phyloP scores from a whole-genome alignment of 2,329 filamentous ascomycete species.

The Penicillium griseofulvum region DNA sequence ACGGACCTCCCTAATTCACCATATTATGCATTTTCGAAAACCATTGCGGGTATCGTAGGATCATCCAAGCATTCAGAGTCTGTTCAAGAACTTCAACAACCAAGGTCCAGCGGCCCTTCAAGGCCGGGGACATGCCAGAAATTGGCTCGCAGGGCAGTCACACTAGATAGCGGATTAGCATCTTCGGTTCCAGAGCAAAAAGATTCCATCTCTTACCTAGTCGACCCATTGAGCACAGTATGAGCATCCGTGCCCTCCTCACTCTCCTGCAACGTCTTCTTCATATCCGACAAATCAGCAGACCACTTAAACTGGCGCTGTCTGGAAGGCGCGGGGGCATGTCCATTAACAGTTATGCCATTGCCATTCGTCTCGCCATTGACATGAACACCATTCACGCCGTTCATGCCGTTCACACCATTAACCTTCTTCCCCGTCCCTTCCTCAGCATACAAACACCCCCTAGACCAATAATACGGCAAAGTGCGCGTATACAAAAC shows the following conservation, averaged over 20 bases:
- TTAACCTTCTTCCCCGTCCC: slow-evolving; percentile 50
- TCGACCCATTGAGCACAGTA: slow-evolving; percentile 78
- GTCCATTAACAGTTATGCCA: neutral
- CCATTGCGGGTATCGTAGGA: slow-evolving; percentile 27
- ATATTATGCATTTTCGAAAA: slow-evolving; percentile 13
- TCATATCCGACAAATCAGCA: slow-evolving; percentile 78
- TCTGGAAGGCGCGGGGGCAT: slow-evolving; percentile 46
- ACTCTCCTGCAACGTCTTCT: slow-evolving; percentile 72
- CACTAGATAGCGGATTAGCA: slow-evolving; percentile 50
- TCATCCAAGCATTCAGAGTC: slow-evolving; percentile 48
- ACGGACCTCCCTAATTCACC: neutral
- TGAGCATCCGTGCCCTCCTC: slow-evolving; percentile 83
- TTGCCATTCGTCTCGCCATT: slow-evolving; percentile 7
- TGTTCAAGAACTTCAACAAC: slow-evolving; percentile 38
- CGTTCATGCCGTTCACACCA: slow-evolving; percentile 24
- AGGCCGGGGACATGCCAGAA: slow-evolving; percentile 73
- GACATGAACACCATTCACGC: slow-evolving; percentile 10
- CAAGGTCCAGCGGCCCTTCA: slow-evolving; percentile 65
- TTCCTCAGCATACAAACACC: slow-evolving; percentile 76
- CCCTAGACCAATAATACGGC: slow-evolving; percentile 79
- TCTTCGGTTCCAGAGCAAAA: neutral
- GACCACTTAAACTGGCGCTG: slow-evolving; percentile 91
- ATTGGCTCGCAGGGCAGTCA: slow-evolving; percentile 85
- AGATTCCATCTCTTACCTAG: slow-evolving; percentile 58
- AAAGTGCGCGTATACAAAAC: slow-evolving; percentile 75